Base-by-base conservation (phyloP, 306 rosid species). In the Lablab purpureus region DNA sequence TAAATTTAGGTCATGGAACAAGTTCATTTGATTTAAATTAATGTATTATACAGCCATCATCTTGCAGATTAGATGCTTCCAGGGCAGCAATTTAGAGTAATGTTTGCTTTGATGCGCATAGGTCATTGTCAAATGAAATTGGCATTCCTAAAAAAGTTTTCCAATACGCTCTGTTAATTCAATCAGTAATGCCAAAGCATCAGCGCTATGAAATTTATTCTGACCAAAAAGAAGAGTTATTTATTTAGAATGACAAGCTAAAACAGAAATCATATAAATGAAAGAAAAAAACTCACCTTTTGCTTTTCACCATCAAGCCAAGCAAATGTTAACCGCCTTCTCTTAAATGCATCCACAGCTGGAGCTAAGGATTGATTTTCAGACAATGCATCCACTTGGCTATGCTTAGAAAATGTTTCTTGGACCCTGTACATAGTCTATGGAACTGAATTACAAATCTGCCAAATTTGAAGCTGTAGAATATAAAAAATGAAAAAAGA, bases 281-380 rank as follows among this genome's bases (percentile, higher is more conserved):
- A 63, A 59, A 71, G 67, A 46, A 82, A 62, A 59, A 15, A 47
- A 60, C 58, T 60, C n/a, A 92, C 99, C 96, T 91, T 84, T 73
- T 95, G 98, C 56, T 84, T 90, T 87, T 91, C 97, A 73, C 99
- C 97, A 45, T 92, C 99, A 87, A 95, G 89, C 99, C 99, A 95
- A 80, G 94, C 78, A 86, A 95, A 90, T 73, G 99, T 88, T 86
- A 95, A 76, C 73, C 97, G 87, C 75, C 87, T 91, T 71, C 73
- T 79, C 71, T 80, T 82, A 63, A 87, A 73, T 4, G 94, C 97
- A 56, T 46, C 88, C 36, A 86, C 87, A 51, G 91, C 98, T 7
- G 90, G 88, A 76, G 87, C 78, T 62, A 77, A 66, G 54, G 86
- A 60, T 76, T 85, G 88, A 76, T 79, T 89, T 83, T 82, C 87